phyloP scores from a whole-genome alignment of 768 basidiomycete species.

The Daedaleopsis nitida region DNA sequence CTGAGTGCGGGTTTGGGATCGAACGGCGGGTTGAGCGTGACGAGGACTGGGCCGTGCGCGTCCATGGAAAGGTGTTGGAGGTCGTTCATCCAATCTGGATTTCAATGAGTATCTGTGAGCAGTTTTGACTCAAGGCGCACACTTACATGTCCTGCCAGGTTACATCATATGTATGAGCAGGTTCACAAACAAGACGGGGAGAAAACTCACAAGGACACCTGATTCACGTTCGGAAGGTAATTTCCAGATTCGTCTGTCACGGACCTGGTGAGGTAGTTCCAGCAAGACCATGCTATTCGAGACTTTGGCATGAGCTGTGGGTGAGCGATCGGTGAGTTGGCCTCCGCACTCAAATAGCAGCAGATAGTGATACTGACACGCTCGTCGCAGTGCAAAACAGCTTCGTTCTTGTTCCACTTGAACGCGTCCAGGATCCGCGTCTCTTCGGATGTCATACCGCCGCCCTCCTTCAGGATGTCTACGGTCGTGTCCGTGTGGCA shows the following conservation, averaged over 20 bases:
- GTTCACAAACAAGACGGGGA: background rate
- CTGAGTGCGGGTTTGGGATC: conserved; percentile 44
- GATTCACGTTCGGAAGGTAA: conserved; percentile 51
- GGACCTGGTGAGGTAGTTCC: conserved; percentile 74
- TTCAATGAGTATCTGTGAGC: background rate
- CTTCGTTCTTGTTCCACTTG: conserved; percentile 69
- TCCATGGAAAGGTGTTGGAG: conserved; percentile 65
- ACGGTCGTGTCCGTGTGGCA: conserved; percentile 72
- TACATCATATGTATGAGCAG: conserved; percentile 4
- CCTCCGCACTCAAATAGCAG: background rate
- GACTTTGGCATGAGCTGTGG: conserved; percentile 66
- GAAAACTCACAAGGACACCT: conserved; percentile 55
- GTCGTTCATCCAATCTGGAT: conserved; percentile 70
- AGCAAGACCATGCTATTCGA: conserved; percentile 69
- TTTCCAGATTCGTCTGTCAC: conserved; percentile 36
- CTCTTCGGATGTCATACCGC: conserved; percentile 53
- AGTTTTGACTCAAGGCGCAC: background rate
- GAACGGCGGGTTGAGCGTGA: conserved; percentile 74
- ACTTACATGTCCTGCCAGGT: conserved; percentile 3
- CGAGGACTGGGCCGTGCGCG: conserved; percentile 61
- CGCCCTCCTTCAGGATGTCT: conserved; percentile 50
- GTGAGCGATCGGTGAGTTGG: background rate
- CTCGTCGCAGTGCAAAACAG: conserved; percentile 65
- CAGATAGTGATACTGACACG: conserved; percentile 41
- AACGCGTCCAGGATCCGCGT: conserved; percentile 57